phyloP scores from a whole-genome alignment of 192 early-diverging fungal genomes.

The Coemansia sp. region DNA sequence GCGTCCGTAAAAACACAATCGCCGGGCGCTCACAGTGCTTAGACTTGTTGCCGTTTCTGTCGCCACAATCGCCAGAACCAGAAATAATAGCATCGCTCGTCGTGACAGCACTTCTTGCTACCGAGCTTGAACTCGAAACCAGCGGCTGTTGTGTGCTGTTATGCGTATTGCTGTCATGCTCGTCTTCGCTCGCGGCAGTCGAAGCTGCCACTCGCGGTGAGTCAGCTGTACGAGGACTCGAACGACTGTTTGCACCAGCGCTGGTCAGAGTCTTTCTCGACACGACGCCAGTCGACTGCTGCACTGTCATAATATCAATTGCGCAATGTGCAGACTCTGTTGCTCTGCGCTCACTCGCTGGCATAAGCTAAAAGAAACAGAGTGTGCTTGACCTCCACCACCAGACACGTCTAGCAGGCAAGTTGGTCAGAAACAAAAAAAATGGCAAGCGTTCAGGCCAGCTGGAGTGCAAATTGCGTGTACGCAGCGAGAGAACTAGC shows the following conservation, averaged over 20 bases:
- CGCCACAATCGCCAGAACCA: neutral
- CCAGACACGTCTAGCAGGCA: neutral
- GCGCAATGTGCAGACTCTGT: conserved; percentile 29
- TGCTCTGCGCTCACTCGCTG: conserved; percentile 15
- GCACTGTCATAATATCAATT: conserved; percentile 39
- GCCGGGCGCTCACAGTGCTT: neutral
- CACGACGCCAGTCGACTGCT: conserved; percentile 10
- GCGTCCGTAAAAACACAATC: conserved; percentile 5
- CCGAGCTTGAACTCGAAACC: neutral
- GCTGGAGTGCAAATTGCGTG: neutral
- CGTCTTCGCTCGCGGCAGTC: neutral
- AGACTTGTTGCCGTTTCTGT: neutral
- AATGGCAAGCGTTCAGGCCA: neutral
- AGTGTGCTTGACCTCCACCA: neutral
- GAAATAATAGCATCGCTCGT: neutral
- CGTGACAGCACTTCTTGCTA: neutral
- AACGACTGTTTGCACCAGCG: neutral
- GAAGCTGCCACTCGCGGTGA: neutral
- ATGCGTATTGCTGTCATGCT: neutral
- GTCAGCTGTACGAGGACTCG: neutral
- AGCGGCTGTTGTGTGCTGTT: conserved; percentile 3
- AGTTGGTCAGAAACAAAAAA: neutral
- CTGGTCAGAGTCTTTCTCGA: neutral
- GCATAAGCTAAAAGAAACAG: conserved; percentile 25
- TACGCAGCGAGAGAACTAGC: neutral